Conservation (phyloP, 108 stramenopile species). For the Asterionellopsis glacialis region DNA sequence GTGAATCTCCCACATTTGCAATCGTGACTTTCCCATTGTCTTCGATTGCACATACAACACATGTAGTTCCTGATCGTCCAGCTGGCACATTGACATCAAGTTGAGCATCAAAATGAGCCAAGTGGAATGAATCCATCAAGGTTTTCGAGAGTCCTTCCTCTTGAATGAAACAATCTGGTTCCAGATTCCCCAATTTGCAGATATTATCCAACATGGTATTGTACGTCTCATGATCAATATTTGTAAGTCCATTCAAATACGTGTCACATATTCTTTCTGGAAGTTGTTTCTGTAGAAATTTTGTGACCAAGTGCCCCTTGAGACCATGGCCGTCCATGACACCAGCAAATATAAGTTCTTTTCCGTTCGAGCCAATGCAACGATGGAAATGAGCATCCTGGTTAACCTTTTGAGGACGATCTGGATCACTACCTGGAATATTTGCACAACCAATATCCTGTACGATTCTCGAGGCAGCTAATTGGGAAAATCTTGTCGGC, state of each 20-base stretch:
- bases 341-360: conserved; percentile 8
- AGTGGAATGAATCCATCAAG: conserved; percentile 20
- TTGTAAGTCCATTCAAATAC: conserved; percentile 5
- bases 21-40: conserved; percentile 2
- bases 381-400: conserved; percentile 18
- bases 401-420: conserved; percentile 25
- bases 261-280: too few species aligned
- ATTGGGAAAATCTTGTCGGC: too few species aligned
- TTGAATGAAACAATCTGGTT: background rate
- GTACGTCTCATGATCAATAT: too few species aligned
- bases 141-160: background rate
- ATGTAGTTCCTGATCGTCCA: conserved; percentile 22
- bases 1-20: conserved; percentile 31
- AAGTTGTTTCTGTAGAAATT: conserved; percentile 4
- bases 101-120: conserved; percentile 17
- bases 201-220: too few species aligned
- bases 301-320: conserved; percentile 13
- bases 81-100: conserved; percentile 8
- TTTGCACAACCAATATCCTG: too few species aligned
- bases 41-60: conserved; percentile 10
- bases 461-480: too few species aligned
- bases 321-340: conserved; percentile 34
- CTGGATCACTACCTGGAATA: conserved; percentile 13
- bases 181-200: too few species aligned
- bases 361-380: background rate